Base-by-base conservation (phyloP, 805 yeast species). In the Candida lessepsii region DNA sequence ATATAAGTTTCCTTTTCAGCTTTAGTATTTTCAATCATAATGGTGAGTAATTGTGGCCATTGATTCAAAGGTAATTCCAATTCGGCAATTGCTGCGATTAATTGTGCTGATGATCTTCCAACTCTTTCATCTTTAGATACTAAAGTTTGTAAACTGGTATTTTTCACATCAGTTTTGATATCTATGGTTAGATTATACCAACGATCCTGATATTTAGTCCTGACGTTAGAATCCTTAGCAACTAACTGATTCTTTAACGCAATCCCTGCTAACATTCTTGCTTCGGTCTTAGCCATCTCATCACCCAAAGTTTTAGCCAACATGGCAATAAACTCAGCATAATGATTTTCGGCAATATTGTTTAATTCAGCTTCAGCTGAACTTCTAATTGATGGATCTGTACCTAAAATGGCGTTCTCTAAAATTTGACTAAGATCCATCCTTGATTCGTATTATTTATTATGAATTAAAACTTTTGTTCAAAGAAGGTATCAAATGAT, bases 71-170 rank as follows among this genome's bases (percentile, higher is more conserved):
- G 97, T 48, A 93, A 73, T 61, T 93, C 99, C 42, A 91, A 86
- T 48, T 83, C 91, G n/a, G 97, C 99, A 53, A 93, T 86, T 9
- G 97, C 95, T 24, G 98, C 96, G 37, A 93, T 91, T 49, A 91
- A 73, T 69, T 91, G 97, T 17, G 99, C 96, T 18, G 91, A 83
- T 20, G 96, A 76, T 42, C 81, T 80, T 23, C 95, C 93, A 41
- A 91, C 96, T 54, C 87, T 77, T 48, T 78, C 85, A 52, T 80
- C 78, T n/a, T 67, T 58, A 13, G 86, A 73, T 41, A 82, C 60
- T 41, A 93, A 75, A 2, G 90, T 78, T 31, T 66, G 64, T 36
- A 91, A 61, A 4, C 68, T 54, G 21, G 75, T 70, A 32, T 73
- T 70, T 67, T 87, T 89, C 57, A 91, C 83, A 47, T 78, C 76